A percentile compares a stretch with the other conserved stretches of the same genome.
Conservation (phyloP, 306 rosid species). For the Quercus mongolica region DNA sequence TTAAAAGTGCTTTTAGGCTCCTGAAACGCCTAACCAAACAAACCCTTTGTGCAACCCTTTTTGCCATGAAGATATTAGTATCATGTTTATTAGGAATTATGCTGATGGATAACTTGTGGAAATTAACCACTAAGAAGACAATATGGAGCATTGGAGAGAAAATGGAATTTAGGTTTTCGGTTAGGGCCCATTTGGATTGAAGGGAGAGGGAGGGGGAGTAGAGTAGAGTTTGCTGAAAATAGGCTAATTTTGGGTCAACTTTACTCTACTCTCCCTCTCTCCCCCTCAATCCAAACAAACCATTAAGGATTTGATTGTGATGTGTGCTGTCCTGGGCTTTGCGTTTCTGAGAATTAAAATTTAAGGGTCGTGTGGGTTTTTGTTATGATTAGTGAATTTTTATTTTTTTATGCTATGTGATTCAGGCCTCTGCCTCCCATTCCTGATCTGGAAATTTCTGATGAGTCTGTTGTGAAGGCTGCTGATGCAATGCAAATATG, state of each 20-base stretch:
- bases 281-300: too few relatives aligned
- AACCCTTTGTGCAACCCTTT: neutral
- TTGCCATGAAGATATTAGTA: neutral
- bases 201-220: too few relatives aligned
- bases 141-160: neutral
- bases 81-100: neutral
- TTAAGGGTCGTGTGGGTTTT: neutral
- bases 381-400: conserved; percentile 9
- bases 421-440: conserved; percentile 94
- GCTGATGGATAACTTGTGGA: neutral
- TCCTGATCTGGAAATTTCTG: conserved; percentile 90
- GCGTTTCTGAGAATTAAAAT: neutral
- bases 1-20: too few relatives aligned
- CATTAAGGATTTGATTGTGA: neutral
- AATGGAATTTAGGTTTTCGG: neutral
- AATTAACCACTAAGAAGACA: neutral
- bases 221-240: too few relatives aligned
- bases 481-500: conserved; percentile 62
- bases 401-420: conserved; percentile 13
- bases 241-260: too few relatives aligned
- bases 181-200: too few relatives aligned
- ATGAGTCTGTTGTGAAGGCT: conserved; percentile 49
- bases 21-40: too few relatives aligned
- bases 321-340: neutral
- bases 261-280: too few relatives aligned